Evolutionary conservation across 441 rosid species (phyloP).

Genomic region (Geranium incanum): DNA sequence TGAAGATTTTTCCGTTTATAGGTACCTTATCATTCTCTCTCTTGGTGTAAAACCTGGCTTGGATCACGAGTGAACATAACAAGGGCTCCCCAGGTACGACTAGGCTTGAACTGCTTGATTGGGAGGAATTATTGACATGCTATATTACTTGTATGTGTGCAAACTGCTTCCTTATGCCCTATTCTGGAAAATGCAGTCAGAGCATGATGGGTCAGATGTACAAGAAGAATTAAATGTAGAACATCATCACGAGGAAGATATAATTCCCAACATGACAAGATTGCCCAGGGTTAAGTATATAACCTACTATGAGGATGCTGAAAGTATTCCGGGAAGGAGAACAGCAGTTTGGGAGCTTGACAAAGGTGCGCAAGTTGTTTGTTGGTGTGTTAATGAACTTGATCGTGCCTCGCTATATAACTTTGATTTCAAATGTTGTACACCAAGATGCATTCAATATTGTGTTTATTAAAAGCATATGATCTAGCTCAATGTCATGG

Average conservation of each 20-base stretch:
- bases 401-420: conserved; percentile 13
- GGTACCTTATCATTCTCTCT: conserved; percentile 94
- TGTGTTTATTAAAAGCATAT: conserved; percentile 9
- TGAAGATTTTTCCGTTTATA: conserved; percentile 24
- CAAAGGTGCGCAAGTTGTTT: conserved; percentile 48
- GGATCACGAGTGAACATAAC: conserved; percentile 86
- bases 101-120: conserved; percentile 2
- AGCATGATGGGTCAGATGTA: conserved; percentile 90
- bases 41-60: conserved; percentile 96
- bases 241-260: conserved; percentile 58
- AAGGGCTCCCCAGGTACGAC: conserved; percentile 84
- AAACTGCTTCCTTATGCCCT: conserved; percentile 9
- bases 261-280: conserved; percentile 81
- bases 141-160: background rate
- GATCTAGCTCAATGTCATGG: conserved; percentile 10
- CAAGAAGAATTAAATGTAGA: conserved; percentile 73
- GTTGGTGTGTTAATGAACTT: conserved; percentile 15
- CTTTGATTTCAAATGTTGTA: conserved; percentile 9
- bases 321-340: conserved; percentile 72
- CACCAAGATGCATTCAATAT: conserved; percentile 9
- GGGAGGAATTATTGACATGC: background rate
- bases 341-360: conserved; percentile 99
- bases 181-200: conserved; percentile 51
- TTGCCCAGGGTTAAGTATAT: conserved; percentile 70
- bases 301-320: conserved; percentile 90